phyloP scores from a whole-genome alignment of 2,329 filamentous ascomycete genomes.

The Paraphaeosphaeria minitans region DNA sequence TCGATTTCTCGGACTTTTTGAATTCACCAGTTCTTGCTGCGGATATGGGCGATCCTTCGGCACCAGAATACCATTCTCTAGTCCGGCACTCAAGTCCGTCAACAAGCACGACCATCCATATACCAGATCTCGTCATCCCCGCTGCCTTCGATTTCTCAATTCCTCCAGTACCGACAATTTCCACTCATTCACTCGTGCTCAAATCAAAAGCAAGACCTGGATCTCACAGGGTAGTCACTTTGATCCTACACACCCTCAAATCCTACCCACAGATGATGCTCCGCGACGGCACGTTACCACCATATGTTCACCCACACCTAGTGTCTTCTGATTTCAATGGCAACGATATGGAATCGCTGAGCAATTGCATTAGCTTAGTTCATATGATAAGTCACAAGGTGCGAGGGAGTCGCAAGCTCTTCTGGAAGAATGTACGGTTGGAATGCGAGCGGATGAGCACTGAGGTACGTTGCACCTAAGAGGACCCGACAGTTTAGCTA shows the following conservation, averaged over 20 bases:
- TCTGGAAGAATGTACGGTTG: conserved; percentile 52
- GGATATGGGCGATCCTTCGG: conserved; percentile 17
- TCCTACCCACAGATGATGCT: conserved; percentile 52
- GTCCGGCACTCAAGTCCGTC: conserved; percentile 19
- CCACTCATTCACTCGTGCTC: conserved; percentile 33
- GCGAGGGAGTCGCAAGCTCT: conserved; percentile 47
- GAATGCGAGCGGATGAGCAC: conserved; percentile 50
- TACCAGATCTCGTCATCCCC: conserved; percentile 9
- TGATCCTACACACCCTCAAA: conserved; percentile 50
- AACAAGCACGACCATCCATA: conserved; percentile 7
- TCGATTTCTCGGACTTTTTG: conserved; percentile 25
- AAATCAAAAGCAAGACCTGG: conserved; percentile 31
- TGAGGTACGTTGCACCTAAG: conserved; percentile 36
- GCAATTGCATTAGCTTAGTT: conserved; percentile 51
- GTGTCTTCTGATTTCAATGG: conserved; percentile 27
- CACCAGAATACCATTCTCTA: conserved; percentile 14
- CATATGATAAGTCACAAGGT: conserved; percentile 46
- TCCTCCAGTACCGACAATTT: conserved; percentile 24
- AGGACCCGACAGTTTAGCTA: neutral
- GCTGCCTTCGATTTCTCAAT: conserved; percentile 22
- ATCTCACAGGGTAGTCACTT: conserved; percentile 41
- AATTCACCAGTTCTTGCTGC: conserved; percentile 19
- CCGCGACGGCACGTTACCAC: conserved; percentile 46
- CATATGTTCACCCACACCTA: conserved; percentile 50
- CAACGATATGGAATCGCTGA: conserved; percentile 44